Evolutionary conservation across 2,329 filamentous ascomycete species (phyloP), one percentile per base, ranked within the genome.

Genomic region (Elsinoe arachidis): DNA sequence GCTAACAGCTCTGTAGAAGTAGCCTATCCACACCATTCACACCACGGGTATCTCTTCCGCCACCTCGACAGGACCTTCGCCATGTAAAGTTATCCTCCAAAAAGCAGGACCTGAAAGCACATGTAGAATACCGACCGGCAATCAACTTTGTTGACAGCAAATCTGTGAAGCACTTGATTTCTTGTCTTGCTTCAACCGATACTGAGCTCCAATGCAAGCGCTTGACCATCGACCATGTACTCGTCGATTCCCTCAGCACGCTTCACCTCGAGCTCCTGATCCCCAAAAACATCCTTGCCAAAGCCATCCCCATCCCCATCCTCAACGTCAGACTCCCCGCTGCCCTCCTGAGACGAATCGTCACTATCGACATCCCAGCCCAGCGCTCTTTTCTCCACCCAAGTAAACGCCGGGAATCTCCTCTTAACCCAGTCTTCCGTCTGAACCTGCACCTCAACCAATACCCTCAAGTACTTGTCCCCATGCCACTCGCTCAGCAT

Each of bases 401-500:
- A 58, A 14, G 30, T 41, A 14, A 43, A 58, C 2, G 56, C 56
- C 21, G 11, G 19, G 19, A 55, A 12, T 17, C 23, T 17, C 38
- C 39, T 41, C 38, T 19, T 54, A 1, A 43, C n/a, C 30, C 56
- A 38, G 15, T 49, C 55, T 10, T 26, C 39, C 10, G 41, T 23
- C 21, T 43, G 34, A 7, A 58, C 17, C 49, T 58, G 34, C n/a
- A 58, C 56, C 12, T 54, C 39, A 3, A 55, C 47, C 47, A n/a
- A 23, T 3, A 53, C 56, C 15, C 49, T 34, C 14, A 23, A 10
- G 30, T 21, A 46, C 23, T 26, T 30, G 0, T 34, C 39, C 3
- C 56, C 56, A 47, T 54, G 53, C 38, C 38, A 54, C 47, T 55
- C 47, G 23, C 43, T 33, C 4, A 58, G n/a, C 21, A 15, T 21